Percentiles rank a stretch among this genome's conserved stretches.
These are phyloP conservation scores for Fusarium tricinctum DNA, from an alignment of 2,329 filamentous ascomycete species.

Conservation along the genomic window DNA sequence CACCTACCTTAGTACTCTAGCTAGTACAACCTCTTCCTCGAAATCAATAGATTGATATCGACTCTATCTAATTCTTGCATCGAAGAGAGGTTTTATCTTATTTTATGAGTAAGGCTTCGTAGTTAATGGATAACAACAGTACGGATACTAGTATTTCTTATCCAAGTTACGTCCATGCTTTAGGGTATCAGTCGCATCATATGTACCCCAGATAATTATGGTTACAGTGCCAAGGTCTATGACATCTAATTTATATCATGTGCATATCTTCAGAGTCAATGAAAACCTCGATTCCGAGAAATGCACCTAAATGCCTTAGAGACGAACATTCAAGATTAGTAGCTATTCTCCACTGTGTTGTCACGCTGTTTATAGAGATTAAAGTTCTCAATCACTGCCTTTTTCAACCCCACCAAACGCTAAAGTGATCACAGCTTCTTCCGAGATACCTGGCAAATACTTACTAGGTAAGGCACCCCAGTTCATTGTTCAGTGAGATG, in stretches of 20 bases:
- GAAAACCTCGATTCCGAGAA: background rate
- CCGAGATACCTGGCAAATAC: no score
- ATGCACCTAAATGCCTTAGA: conserved; percentile 3
- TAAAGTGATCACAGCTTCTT: conserved; percentile 19
- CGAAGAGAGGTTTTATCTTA: no score
- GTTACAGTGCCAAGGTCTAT: conserved; percentile 2
- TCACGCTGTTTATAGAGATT: conserved; percentile 7
- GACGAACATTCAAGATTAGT: conserved; percentile 8
- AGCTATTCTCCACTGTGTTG: conserved; percentile 33
- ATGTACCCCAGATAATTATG: background rate
- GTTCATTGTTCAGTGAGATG: background rate
- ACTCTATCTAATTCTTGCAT: background rate
- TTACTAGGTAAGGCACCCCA: no score
- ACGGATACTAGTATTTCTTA: no score
- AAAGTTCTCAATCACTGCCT: conserved; percentile 3
- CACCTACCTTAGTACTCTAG: no score
- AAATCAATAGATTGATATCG: no score
- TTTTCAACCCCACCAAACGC: conserved; percentile 31
- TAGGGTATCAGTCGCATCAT: conserved; percentile 2
- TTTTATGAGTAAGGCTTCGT: no score
- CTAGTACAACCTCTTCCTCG: no score
- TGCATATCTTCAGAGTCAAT: background rate
- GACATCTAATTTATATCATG: conserved; percentile 4
- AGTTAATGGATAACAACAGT: no score
- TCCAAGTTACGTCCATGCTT: background rate